A percentile compares a stretch with the other conserved stretches of the same genome.
Evolutionary conservation across 768 basidiomycete species (phyloP).

Genomic region (Rhodotorula toruloides): DNA sequence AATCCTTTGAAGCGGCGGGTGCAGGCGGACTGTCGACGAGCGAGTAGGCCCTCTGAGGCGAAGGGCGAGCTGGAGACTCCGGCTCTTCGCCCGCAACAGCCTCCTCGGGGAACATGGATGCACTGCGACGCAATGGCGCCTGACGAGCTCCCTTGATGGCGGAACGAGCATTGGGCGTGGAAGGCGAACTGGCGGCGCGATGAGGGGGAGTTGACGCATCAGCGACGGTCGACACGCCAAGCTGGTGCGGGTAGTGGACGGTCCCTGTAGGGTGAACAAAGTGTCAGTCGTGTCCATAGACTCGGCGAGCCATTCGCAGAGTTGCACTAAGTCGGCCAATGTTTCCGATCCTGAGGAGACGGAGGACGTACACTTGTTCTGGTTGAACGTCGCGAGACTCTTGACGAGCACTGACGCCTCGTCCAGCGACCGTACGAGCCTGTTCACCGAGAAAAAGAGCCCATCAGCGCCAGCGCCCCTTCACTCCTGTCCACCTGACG

Average conservation of each 20-base stretch:
- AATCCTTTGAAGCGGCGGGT: slow-evolving; percentile 42
- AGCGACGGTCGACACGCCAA: slow-evolving; percentile 23
- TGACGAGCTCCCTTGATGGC: background rate
- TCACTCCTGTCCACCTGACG: background rate
- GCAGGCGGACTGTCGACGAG: slow-evolving; percentile 8
- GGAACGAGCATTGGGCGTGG: background rate
- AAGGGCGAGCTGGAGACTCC: background rate
- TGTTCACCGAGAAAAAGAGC: background rate
- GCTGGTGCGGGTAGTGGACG: slow-evolving; percentile 37
- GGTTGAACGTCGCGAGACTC: slow-evolving; percentile 31
- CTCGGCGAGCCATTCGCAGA: background rate
- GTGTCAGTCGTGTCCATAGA: background rate
- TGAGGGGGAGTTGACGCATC: background rate
- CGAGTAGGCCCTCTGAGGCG: slow-evolving; percentile 17
- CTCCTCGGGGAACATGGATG: slow-evolving; percentile 10
- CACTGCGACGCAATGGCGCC: slow-evolving; percentile 16
- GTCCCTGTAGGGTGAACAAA: slow-evolving; percentile 19
- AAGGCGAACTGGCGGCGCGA: slow-evolving; percentile 2
- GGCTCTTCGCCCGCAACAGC: background rate
- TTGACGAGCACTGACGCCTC: slow-evolving; percentile 18
- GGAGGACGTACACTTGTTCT: slow-evolving; percentile 36
- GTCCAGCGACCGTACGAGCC: slow-evolving; percentile 14
- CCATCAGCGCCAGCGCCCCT: background rate
- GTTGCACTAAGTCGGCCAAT: background rate
- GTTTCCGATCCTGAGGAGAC: too few relatives aligned